These are phyloP conservation scores for Hanseniaspora guilliermondii DNA, from an alignment of 805 yeast genomes.

Conservation along the genomic window DNA sequence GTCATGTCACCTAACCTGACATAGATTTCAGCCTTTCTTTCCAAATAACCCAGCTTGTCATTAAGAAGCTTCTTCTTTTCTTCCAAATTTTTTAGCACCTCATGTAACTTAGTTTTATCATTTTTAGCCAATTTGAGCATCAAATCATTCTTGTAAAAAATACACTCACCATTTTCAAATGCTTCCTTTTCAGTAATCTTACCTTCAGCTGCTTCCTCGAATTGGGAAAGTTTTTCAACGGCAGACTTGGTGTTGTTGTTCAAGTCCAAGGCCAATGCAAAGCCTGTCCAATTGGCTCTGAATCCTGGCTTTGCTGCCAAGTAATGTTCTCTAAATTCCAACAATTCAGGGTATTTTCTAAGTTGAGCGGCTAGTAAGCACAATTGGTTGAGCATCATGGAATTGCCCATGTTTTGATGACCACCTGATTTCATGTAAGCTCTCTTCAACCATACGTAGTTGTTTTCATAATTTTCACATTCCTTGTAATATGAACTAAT, in stretches of 20 bases:
- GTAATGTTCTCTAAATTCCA: conserved; percentile 51
- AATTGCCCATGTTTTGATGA: conserved; percentile 41
- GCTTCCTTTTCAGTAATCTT: conserved; percentile 53
- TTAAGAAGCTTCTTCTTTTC: conserved; percentile 40
- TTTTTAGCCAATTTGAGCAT: conserved; percentile 35
- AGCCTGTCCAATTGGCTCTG: conserved; percentile 81
- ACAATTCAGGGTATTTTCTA: conserved; percentile 55
- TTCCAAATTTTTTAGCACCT: conserved; percentile 50
- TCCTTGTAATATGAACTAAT: conserved; percentile 72
- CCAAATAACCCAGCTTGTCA: conserved; percentile 52
- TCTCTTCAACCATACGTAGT: conserved; percentile 63
- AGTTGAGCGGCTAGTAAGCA: conserved; percentile 67
- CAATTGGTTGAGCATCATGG: conserved; percentile 69
- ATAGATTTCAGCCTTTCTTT: conserved; percentile 53
- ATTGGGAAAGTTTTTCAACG: conserved; percentile 55
- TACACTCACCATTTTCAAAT: conserved; percentile 71
- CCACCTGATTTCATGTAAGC: conserved; percentile 55
- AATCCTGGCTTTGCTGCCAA: conserved; percentile 67
- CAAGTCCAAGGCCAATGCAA: conserved; percentile 76
- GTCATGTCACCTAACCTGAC: conserved; percentile 42
- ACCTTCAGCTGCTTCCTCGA: conserved; percentile 62
- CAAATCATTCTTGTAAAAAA: conserved; percentile 57
- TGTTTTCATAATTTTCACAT: conserved; percentile 55
- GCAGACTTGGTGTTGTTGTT: conserved; percentile 56
- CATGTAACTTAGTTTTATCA: conserved; percentile 31